phyloP scores from a whole-genome alignment of 1,284 basidiomycete species.

The Mycena citricolor region DNA sequence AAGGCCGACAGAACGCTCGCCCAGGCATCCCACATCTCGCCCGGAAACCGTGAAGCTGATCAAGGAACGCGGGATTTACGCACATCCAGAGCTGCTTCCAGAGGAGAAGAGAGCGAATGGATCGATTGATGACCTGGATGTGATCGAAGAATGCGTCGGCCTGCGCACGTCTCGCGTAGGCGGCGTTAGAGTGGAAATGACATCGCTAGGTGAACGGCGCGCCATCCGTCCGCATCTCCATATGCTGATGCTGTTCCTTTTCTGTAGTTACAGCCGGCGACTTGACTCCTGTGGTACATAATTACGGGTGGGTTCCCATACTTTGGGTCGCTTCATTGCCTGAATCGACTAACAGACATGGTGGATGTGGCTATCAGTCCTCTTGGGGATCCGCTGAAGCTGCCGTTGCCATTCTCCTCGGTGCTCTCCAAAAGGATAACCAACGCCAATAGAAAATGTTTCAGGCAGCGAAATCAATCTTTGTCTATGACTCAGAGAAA shows the following conservation, averaged over 20 bases:
- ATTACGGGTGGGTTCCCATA: slow-evolving; percentile 9
- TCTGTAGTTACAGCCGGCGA: no score
- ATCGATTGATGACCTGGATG: slow-evolving; percentile 3
- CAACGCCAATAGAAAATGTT: no score
- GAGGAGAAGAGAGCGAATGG: not conserved
- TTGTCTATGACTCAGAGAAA: no score
- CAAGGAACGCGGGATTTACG: slow-evolving; percentile 4
- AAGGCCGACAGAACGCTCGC: not conserved
- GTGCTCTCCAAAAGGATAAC: no score
- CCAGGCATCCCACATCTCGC: slow-evolving; percentile 9
- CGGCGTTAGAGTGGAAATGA: slow-evolving; percentile 4
- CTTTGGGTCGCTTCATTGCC: slow-evolving; percentile 1
- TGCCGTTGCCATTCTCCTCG: not conserved
- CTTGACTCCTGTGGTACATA: slow-evolving; percentile 8
- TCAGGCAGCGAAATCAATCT: no score
- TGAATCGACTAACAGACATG: slow-evolving; percentile 8
- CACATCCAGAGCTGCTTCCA: slow-evolving; percentile 5
- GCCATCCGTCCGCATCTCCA: no score
- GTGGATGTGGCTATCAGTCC: slow-evolving; percentile 2
- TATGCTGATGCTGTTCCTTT: no score
- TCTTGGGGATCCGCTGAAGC: no score
- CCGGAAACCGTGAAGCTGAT: slow-evolving; percentile 9
- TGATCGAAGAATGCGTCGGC: slow-evolving; percentile 10
- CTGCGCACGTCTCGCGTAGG: slow-evolving; percentile 4
- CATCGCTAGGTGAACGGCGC: not conserved